phyloP scores from a whole-genome alignment of 2,329 filamentous ascomycete species.

The Pezicula carpinea region DNA sequence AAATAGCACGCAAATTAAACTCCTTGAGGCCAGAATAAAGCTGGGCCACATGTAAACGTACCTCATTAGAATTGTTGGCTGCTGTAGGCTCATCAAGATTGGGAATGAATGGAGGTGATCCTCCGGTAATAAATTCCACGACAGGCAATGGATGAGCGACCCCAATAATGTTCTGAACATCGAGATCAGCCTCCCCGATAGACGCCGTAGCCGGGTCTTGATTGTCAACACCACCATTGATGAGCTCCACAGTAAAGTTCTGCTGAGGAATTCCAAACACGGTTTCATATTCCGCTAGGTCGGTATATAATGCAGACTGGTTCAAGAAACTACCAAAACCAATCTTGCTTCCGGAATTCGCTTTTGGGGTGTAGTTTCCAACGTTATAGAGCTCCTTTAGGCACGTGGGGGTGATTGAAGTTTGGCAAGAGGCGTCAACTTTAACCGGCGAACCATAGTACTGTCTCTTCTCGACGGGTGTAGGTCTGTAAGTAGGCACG shows the following conservation, averaged over 20 bases:
- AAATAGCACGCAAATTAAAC: too few relatives aligned
- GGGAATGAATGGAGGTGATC: constrained; percentile 46
- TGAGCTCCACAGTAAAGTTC: constrained; percentile 37
- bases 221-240: constrained; percentile 37
- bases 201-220: constrained; percentile 26
- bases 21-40: too few relatives aligned
- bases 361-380: constrained; percentile 38
- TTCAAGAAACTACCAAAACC: constrained; percentile 49
- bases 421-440: constrained; percentile 21
- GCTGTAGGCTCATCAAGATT: constrained; percentile 29
- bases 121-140: constrained; percentile 50
- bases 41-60: too few relatives aligned
- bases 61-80: constrained; percentile 40
- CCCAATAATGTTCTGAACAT: constrained; percentile 50
- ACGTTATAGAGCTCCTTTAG: constrained; percentile 45
- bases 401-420: constrained; percentile 41
- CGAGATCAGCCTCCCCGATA: constrained; percentile 26
- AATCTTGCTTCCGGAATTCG: constrained; percentile 40
- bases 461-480: constrained; percentile 1
- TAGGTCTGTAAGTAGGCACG: constrained; percentile 2
- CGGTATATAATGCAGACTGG: constrained; percentile 41
- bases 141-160: constrained; percentile 50
- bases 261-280: constrained; percentile 37
- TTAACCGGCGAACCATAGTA: not conserved
- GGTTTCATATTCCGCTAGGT: constrained; percentile 35